Base-by-base conservation (phyloP, 768 basidiomycete genomes). In the Kwoniella bestiolae region DNA sequence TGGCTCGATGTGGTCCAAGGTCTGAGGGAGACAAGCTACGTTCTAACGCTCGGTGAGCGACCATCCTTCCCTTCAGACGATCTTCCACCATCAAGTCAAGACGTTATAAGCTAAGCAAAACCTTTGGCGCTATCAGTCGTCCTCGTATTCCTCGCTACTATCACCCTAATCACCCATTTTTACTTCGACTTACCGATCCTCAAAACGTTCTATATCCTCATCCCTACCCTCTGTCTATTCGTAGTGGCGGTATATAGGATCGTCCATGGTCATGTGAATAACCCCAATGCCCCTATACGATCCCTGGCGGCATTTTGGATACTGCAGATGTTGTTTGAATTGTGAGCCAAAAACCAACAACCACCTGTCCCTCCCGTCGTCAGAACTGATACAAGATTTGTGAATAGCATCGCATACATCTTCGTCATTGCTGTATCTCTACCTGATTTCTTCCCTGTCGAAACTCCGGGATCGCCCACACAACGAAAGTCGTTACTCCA, bases 331-430 rank as follows among this genome's bases (percentile, higher is more conserved):
- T 3, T 57, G 16, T 62, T 71, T 31, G 69, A 71, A 38, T 55
- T 66, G 68, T 69, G 31, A 60, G 57, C 65, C 55, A 63, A 65
- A 16, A 47, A 67, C 51, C 21, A 47, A 67, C 51, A 46, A 41
- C 4, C 59, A 38, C 47, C 9, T 59, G 32, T 11, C 32, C 16
- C 21, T 67, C 3, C 6, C 63, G 4, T 23, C 35, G 25, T 60
- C 64, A 18, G 56, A 55, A 16, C 59, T 67, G 29, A 66, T 61
- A 45, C 16, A 26, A 11, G 38, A 56, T 51, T 46, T 68, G 18
- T 41, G 8, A 41, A 41, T 45, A 70, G 69, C 21, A 55, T 71
- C 57, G 63, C 57, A 3, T 63, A 29, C 46, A 18, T 59, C 32
- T 3, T 47, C 14, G 8, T 67, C 16, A 3, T 71, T 2, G 21